phyloP scores from a whole-genome alignment of 2,329 filamentous ascomycete genomes.

The Neonectria magnoliae region DNA sequence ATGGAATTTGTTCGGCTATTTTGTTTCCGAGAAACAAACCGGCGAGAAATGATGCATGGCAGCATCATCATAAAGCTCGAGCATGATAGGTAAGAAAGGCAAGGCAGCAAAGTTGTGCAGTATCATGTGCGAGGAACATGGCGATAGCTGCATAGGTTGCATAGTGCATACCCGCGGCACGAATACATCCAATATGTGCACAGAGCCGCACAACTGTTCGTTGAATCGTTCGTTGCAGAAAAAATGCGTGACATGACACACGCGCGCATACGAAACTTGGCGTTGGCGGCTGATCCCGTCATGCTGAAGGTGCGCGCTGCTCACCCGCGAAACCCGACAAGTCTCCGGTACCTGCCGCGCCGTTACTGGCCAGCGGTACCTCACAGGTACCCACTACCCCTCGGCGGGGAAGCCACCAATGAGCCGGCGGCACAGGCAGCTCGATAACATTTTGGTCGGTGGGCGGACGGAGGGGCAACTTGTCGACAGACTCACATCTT shows the following conservation, averaged over 20 bases:
- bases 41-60: background rate
- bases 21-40: background rate
- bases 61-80: background rate
- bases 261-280: constrained; percentile 3
- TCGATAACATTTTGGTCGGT: constrained; percentile 25
- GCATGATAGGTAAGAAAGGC: background rate
- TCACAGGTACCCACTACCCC: constrained; percentile 21
- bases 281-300: background rate
- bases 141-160: background rate
- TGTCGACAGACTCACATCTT: constrained; percentile 33
- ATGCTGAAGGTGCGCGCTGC: background rate
- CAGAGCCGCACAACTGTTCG: background rate
- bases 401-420: constrained; percentile 16
- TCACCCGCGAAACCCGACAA: background rate
- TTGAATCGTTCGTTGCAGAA: constrained; percentile 2
- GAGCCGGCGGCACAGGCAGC: constrained; percentile 15
- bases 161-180: background rate
- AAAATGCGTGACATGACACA: constrained; percentile 20
- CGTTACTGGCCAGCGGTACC: background rate
- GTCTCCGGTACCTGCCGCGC: constrained; percentile 9
- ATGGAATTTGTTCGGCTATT: background rate
- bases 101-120: background rate
- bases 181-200: background rate
- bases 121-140: background rate
- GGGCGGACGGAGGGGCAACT: constrained; percentile 24